Evolutionary conservation across 306 rosid species (phyloP).

Genomic region (Echinosophora koreensis): DNA sequence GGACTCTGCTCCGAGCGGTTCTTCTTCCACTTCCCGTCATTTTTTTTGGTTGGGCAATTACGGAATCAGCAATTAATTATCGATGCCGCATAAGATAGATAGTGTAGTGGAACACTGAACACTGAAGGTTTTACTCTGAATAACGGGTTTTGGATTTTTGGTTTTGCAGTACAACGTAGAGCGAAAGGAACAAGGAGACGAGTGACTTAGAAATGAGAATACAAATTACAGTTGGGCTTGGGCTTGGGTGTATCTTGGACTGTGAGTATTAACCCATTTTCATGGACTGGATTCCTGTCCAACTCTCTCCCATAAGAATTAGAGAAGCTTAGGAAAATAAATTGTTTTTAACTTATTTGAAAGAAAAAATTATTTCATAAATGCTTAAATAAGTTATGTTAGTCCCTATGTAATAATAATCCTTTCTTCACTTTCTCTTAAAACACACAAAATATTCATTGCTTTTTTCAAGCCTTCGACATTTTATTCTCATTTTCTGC

Average conservation of each 20-base stretch:
- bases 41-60: conserved; percentile 11
- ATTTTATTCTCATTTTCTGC: conserved; percentile 31
- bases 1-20: conserved; percentile 61
- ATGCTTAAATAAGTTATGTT: background rate
- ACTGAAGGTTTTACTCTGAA: background rate
- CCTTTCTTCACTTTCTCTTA: background rate
- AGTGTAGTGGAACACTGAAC: background rate
- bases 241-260: background rate
- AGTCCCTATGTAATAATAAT: no score
- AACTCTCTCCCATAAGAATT: no score
- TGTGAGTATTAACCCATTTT: background rate
- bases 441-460: conserved; percentile 26
- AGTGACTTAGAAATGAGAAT: background rate
- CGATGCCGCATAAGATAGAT: conserved; percentile 22
- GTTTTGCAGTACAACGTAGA: background rate
- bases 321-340: no score
- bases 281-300: background rate
- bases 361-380: no score
- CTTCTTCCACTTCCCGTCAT: conserved; percentile 72
- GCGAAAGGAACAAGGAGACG: background rate
- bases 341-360: no score
- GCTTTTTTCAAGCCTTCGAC: background rate
- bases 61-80: background rate
- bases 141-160: background rate
- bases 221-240: background rate